Evolutionary conservation across 2,329 filamentous ascomycete species (phyloP).

Genomic region (Zymoseptoria passerinii): DNA sequence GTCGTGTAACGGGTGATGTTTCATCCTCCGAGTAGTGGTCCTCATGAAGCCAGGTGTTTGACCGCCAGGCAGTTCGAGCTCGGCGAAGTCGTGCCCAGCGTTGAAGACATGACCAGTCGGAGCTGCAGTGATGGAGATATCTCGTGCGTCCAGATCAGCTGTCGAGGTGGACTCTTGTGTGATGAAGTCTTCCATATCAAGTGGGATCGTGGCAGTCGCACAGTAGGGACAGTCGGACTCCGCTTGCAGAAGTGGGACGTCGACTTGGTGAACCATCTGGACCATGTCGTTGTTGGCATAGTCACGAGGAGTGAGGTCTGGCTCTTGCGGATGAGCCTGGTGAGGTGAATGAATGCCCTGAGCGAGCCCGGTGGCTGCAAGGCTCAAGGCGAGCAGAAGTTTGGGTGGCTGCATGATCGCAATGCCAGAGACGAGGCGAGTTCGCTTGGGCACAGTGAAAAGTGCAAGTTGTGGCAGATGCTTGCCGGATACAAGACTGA

Average conservation of each 20-base stretch:
- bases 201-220: background rate
- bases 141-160: background rate
- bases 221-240: background rate
- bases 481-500: background rate
- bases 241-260: background rate
- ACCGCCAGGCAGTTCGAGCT: background rate
- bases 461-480: background rate
- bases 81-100: background rate
- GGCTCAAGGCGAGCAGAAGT: conserved; percentile 2
- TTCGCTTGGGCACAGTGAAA: background rate
- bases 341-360: background rate
- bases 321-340: background rate
- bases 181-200: background rate
- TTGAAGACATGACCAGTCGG: background rate
- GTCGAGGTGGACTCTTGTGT: background rate
- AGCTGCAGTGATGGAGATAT: background rate
- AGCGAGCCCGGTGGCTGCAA: conserved; percentile 2
- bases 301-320: background rate
- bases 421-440: background rate
- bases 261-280: background rate
- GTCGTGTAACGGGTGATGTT: background rate
- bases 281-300: background rate
- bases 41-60: background rate
- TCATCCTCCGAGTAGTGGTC: background rate
- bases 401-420: conserved; percentile 1